phyloP scores from a whole-genome alignment of 768 basidiomycete genomes.

The Pholiota microspora region DNA sequence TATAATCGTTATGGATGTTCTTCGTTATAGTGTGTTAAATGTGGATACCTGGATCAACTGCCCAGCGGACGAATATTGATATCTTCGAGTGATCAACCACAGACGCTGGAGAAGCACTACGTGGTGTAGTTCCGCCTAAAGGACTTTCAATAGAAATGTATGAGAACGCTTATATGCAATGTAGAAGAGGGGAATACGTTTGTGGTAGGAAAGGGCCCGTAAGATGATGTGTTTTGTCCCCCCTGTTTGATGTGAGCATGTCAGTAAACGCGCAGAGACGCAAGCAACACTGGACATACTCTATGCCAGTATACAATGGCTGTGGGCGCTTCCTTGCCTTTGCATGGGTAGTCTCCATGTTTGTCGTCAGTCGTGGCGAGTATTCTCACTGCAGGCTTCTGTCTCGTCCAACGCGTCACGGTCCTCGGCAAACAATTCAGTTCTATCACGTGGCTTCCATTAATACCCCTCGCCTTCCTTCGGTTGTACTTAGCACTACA shows the following conservation, averaged over 20 bases:
- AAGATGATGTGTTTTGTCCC: conserved; percentile 4
- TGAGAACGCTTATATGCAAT: conserved; percentile 9
- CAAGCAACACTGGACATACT: conserved; percentile 7
- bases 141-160: conserved; percentile 28
- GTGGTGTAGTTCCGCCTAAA: conserved; percentile 30
- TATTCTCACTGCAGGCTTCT: too few relatives aligned
- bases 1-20: not conserved
- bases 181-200: conserved; percentile 42
- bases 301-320: conserved; percentile 10
- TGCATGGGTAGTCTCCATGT: conserved; percentile 8
- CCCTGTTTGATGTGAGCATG: not conserved
- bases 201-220: conserved; percentile 61
- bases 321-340: conserved; percentile 11
- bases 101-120: conserved; percentile 31
- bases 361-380: not conserved
- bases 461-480: too few relatives aligned
- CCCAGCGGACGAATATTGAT: conserved; percentile 63
- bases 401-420: too few relatives aligned
- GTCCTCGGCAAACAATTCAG: too few relatives aligned
- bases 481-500: too few relatives aligned
- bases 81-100: conserved; percentile 16
- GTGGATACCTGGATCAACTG: conserved; percentile 61
- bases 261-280: not conserved
- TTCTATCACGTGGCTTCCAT: too few relatives aligned
- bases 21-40: not conserved